Base-by-base conservation (phyloP, 176 grass and related monocot species). In the Carex myosuroides region DNA sequence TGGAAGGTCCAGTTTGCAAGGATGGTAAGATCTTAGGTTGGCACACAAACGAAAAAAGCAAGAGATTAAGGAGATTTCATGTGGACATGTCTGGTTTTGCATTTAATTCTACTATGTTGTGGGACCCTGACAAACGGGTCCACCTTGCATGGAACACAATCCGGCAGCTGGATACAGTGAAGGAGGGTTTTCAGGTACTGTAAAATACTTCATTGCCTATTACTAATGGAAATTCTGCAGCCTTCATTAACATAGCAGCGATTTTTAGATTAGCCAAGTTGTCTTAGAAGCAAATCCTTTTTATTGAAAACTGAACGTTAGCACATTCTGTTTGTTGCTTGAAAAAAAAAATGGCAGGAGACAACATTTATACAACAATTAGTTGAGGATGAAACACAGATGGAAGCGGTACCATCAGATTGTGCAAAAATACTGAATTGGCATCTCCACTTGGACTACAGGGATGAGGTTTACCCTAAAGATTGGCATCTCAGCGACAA, bases 81-180 rank as follows among this genome's bases (percentile, higher is more conserved):
- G 87, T 99, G 77, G 81, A 92, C 39, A 92, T 95, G 91, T 94
- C 96, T 5, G 96, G 93, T 77, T 99, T 99, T 58, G 96, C 96
- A 37, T 99, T 99, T 92, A 99, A 99, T 20, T 95, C 93, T 83
- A 95, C 93, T 55, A 95, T 99, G 87, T 87, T 99, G 68, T 99
- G 96, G 96, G 96, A 99, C 55, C 84, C 88, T 63, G 94, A 75
- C 5, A 91, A 86, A 32, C 89, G 96, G 78, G 88, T 86, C 58
- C 93, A 91, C 83, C 76, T 85, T 83, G 89, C 93, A 8, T 95
- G 88, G 87, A 93, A 95, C 79, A 84, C 91, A 14, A 99, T 99
- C 71, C 84, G 96, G 37, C 96, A 99, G 87, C 89, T 89, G 4
- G 96, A 92, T 62, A 85, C 83, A 12, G 84, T 82, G 60, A 88